Conservation (phyloP, 2,329 filamentous ascomycete genomes). For the Fusarium sterilihyphosum region DNA sequence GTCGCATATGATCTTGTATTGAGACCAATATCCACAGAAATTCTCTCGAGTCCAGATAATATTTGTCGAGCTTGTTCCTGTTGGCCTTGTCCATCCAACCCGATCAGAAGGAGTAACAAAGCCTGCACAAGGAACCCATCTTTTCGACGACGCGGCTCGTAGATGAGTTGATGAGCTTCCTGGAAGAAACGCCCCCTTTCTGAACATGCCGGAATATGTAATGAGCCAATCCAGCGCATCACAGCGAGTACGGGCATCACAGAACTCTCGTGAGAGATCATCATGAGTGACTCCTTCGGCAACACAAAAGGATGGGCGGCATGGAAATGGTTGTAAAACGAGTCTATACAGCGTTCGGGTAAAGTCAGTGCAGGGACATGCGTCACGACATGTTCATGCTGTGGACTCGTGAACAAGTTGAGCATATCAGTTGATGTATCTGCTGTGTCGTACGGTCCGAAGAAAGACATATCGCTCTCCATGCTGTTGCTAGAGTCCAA, state of each 20-base stretch:
- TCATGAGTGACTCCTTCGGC: slow-evolving; percentile 61
- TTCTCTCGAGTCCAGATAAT: slow-evolving; percentile 72
- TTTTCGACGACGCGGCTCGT: slow-evolving; percentile 57
- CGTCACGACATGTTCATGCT: slow-evolving; percentile 23
- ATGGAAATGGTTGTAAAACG: slow-evolving; percentile 68
- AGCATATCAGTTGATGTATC: slow-evolving; percentile 40
- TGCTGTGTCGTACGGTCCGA: slow-evolving; percentile 21
- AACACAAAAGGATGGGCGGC: slow-evolving; percentile 67
- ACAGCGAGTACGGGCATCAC: slow-evolving; percentile 62
- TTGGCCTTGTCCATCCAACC: slow-evolving; percentile 79
- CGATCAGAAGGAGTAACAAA: slow-evolving; percentile 79
- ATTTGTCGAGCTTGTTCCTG: slow-evolving; percentile 74
- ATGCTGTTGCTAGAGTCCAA: slow-evolving; percentile 5
- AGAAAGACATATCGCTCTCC: slow-evolving; percentile 22
- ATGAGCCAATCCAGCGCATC: slow-evolving; percentile 65
- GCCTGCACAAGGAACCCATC: slow-evolving; percentile 79
- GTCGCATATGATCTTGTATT: slow-evolving; percentile 75
- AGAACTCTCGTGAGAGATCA: slow-evolving; percentile 58
- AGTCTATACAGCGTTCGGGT: slow-evolving; percentile 64
- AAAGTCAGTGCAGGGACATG: slow-evolving; percentile 48
- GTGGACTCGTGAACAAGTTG: slow-evolving; percentile 26
- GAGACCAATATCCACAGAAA: slow-evolving; percentile 81
- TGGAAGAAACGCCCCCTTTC: slow-evolving; percentile 63
- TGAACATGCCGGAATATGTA: slow-evolving; percentile 62
- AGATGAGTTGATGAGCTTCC: slow-evolving; percentile 64